phyloP scores from a whole-genome alignment of 441 rosid species.

The Manihot esculenta region DNA sequence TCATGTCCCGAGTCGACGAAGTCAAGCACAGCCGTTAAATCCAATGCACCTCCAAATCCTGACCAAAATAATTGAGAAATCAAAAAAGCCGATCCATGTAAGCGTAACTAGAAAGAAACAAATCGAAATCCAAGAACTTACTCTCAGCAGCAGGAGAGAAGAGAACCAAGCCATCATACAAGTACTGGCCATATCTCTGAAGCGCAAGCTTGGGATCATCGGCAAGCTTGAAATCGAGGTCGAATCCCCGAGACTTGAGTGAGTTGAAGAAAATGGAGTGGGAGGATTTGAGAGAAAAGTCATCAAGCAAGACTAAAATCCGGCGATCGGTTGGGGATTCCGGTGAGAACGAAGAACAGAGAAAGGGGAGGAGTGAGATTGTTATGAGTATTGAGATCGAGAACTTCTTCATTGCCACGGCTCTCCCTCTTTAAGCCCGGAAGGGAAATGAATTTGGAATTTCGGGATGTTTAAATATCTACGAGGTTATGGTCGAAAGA shows the following conservation, averaged over 20 bases:
- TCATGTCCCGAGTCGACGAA: conserved; percentile 91
- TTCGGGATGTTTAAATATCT: no score
- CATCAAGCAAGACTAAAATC: conserved; percentile 70
- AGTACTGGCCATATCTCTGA: conserved; percentile 77
- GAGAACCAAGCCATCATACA: conserved; percentile 67
- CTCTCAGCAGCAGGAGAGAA: conserved; percentile 78
- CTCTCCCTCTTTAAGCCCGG: no score
- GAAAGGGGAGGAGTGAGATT: conserved; percentile 48
- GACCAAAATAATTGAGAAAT: neutral
- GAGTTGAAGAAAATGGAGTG: conserved; percentile 77
- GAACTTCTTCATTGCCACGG: conserved; percentile 40
- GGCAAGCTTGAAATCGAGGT: conserved; percentile 76
- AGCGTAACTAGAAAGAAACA: neutral
- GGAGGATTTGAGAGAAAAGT: conserved; percentile 70
- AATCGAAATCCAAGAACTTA: conserved; percentile 30
- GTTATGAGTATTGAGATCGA: conserved; percentile 33
- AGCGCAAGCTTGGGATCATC: conserved; percentile 71
- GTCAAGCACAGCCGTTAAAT: conserved; percentile 60
- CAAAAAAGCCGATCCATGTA: neutral
- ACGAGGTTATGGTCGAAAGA: neutral
- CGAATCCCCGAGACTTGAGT: conserved; percentile 66
- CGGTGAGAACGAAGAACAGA: conserved; percentile 57
- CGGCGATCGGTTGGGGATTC: conserved; percentile 64
- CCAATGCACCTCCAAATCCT: conserved; percentile 76
- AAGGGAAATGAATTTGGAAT: no score